Evolutionary conservation across 2,329 filamentous ascomycete species (phyloP).

Genomic region (Xylariaceae sp.): DNA sequence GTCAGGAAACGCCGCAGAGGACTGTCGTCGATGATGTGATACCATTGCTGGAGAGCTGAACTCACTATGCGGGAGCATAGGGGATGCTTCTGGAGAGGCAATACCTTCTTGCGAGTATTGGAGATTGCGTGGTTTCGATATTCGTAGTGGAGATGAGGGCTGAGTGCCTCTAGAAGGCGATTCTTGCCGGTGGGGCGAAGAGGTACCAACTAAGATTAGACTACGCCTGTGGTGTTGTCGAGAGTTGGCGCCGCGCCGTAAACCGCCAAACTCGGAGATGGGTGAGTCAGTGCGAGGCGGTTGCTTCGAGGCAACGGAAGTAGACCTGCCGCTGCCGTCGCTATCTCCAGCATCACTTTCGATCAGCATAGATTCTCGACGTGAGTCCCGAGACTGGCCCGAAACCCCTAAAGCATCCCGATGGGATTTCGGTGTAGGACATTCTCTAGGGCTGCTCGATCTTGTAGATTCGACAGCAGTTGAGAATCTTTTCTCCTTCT

Average conservation of each 20-base stretch:
- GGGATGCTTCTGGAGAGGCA: conserved; percentile 86
- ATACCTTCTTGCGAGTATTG: conserved; percentile 67
- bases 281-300: conserved; percentile 85
- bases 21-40: conserved; percentile 79
- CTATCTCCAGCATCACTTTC: conserved; percentile 87
- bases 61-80: conserved; percentile 82
- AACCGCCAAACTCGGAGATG: conserved; percentile 79
- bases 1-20: conserved; percentile 83
- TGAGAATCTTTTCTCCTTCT: conserved; percentile 53
- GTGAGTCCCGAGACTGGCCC: conserved; percentile 66
- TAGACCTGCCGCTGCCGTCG: conserved; percentile 85
- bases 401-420: conserved; percentile 64
- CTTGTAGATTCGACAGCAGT: conserved; percentile 76
- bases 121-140: conserved; percentile 76
- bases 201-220: conserved; percentile 77
- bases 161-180: conserved; percentile 79
- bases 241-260: conserved; percentile 77
- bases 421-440: conserved; percentile 87
- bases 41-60: conserved; percentile 75
- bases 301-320: conserved; percentile 71
- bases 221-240: conserved; percentile 87
- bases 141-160: conserved; percentile 85
- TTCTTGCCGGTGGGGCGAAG: conserved; percentile 83
- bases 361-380: conserved; percentile 77
- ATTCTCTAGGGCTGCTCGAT: conserved; percentile 89